phyloP scores from a whole-genome alignment of 2,329 filamentous ascomycete genomes.

The Neofusicoccum sp. region DNA sequence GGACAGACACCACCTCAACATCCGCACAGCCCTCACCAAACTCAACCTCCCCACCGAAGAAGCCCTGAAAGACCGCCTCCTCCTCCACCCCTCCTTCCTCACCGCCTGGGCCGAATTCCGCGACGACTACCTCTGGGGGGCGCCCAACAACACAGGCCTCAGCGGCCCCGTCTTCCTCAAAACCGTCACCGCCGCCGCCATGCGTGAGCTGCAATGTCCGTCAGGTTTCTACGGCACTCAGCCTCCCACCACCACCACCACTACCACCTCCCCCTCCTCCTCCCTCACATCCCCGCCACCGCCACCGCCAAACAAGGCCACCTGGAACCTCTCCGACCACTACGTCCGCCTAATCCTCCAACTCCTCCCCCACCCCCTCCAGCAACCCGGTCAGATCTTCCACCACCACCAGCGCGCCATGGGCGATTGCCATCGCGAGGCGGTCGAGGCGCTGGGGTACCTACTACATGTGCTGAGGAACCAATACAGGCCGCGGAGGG shows the following conservation, averaged over 20 bases:
- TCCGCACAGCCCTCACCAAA: not conserved
- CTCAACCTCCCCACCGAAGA: not conserved
- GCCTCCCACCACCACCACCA: not conserved
- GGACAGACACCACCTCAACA: no score
- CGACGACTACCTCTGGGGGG: conserved; percentile 6
- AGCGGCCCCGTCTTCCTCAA: not conserved
- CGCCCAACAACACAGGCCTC: not conserved
- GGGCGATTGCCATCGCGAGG: not conserved
- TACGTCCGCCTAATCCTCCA: not conserved
- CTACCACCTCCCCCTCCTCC: no score
- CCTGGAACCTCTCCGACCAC: not conserved
- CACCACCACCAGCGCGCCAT: not conserved
- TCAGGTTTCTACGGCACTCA: not conserved
- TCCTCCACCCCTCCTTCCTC: not conserved
- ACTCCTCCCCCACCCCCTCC: not conserved
- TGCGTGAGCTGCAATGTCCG: not conserved
- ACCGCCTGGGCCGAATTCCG: not conserved
- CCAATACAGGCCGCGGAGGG: not conserved
- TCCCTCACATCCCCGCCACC: not conserved
- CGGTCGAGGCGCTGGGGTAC: not conserved
- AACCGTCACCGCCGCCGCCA: not conserved
- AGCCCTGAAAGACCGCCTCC: not conserved
- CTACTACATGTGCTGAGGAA: not conserved
- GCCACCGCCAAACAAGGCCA: not conserved
- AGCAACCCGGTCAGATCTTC: not conserved